Percentiles rank a stretch among this genome's conserved stretches.
Conservation (phyloP, 192 early-diverging fungal species). For the Umbelopsis sp. region DNA sequence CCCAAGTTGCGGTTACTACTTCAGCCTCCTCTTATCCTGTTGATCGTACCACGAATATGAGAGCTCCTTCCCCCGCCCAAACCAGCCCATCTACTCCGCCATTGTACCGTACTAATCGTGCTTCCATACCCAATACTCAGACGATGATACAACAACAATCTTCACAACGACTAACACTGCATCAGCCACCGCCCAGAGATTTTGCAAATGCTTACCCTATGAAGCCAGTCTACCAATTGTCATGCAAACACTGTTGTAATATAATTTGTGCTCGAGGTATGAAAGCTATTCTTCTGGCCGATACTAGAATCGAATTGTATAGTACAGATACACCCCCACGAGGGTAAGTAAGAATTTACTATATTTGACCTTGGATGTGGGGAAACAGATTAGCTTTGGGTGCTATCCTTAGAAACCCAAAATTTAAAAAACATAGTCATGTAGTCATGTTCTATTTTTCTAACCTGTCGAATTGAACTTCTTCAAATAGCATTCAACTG, state of each 20-base stretch:
- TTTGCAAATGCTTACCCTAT: constrained; percentile 37
- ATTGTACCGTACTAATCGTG: background rate
- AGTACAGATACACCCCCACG: constrained; percentile 69
- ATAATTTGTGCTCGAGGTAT: constrained; percentile 72
- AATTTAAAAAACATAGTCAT: background rate
- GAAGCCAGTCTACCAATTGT: constrained; percentile 73
- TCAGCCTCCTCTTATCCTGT: background rate
- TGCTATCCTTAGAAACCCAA: background rate
- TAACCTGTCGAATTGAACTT: background rate
- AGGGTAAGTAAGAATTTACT: constrained; percentile 53
- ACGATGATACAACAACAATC: background rate
- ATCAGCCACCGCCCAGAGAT: background rate
- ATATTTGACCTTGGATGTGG: background rate
- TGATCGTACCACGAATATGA: background rate
- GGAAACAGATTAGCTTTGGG: background rate
- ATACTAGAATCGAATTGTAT: constrained; percentile 75
- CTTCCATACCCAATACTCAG: background rate
- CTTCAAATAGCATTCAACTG: constrained; percentile 60
- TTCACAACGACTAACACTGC: background rate
- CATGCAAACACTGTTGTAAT: constrained; percentile 65
- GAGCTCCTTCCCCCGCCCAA: background rate
- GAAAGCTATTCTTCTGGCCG: constrained; percentile 81
- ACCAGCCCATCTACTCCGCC: background rate
- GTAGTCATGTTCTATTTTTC: background rate
- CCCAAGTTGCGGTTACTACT: background rate